Percentiles rank a stretch among this genome's conserved stretches.
These are phyloP conservation scores for Xylariaceae sp. DNA, from an alignment of 2,329 filamentous ascomycete genomes.

Conservation along the genomic window DNA sequence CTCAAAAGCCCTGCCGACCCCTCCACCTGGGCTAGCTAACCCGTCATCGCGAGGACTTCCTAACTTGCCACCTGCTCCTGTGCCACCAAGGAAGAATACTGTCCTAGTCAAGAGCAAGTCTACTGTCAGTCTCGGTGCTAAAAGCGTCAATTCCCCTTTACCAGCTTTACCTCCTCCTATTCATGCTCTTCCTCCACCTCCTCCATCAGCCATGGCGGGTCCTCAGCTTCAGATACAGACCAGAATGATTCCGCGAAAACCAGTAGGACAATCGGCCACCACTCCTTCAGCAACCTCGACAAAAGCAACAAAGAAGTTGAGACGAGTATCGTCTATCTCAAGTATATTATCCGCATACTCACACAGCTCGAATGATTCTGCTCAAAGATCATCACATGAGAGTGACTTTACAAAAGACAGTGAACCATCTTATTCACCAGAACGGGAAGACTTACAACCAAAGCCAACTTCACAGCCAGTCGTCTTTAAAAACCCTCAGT, in stretches of 20 bases:
- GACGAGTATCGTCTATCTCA: constrained; percentile 48
- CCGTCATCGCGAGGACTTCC: constrained; percentile 24
- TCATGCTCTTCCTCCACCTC: too few species aligned
- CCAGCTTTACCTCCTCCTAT: constrained; percentile 33
- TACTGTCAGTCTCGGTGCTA: constrained; percentile 23
- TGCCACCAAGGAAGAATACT: constrained; percentile 28
- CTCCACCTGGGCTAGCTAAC: constrained; percentile 36
- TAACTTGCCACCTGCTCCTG: constrained; percentile 22
- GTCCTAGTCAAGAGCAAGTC: constrained; percentile 20
- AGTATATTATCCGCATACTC: constrained; percentile 56
- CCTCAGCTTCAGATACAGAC: constrained; percentile 18
- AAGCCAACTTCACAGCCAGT: constrained; percentile 17
- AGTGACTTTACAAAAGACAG: constrained; percentile 35
- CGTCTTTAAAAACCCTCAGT: constrained; percentile 24
- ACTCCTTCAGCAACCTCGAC: constrained; percentile 7
- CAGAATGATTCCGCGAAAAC: constrained; percentile 37
- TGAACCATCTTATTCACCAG: constrained; percentile 33
- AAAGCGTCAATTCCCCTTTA: constrained; percentile 28
- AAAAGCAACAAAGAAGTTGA: constrained; percentile 24
- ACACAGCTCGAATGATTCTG: constrained; percentile 42
- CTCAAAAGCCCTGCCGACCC: constrained; percentile 54
- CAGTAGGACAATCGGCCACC: constrained; percentile 23
- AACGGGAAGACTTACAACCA: constrained; percentile 20
- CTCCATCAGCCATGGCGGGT: constrained; percentile 23
- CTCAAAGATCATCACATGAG: constrained; percentile 40